These are phyloP conservation scores for Talaromyces stipitatus DNA, from an alignment of 495 filamentous ascomycete species.

Conservation along the genomic window DNA sequence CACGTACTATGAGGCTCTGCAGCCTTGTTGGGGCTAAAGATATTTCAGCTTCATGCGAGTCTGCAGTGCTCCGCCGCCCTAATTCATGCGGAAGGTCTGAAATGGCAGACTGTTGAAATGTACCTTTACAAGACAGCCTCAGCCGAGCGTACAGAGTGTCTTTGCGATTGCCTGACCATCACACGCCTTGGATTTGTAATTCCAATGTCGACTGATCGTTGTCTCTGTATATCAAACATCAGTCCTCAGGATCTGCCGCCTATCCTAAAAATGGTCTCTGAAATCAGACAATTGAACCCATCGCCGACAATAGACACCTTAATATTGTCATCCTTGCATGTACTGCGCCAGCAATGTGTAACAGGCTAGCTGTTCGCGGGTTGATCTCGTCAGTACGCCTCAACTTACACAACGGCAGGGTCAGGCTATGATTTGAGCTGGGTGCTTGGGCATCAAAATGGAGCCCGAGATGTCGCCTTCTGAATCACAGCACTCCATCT, in stretches of 20 bases:
- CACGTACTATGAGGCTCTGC: background rate
- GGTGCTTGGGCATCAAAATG: background rate
- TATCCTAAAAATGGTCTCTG: background rate
- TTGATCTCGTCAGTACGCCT: background rate
- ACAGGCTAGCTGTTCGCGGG: background rate
- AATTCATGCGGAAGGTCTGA: background rate
- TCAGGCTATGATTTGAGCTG: background rate
- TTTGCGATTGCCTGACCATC: background rate
- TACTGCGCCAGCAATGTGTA: background rate
- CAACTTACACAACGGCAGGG: background rate
- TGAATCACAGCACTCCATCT: background rate
- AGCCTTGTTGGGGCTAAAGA: background rate
- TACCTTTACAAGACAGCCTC: background rate
- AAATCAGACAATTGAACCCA: background rate
- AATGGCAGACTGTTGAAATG: background rate
- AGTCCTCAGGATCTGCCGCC: background rate
- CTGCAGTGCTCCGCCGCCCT: background rate
- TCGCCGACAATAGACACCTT: background rate
- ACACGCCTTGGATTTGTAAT: background rate
- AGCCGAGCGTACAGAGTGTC: background rate
- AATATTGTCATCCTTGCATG: background rate
- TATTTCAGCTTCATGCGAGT: background rate
- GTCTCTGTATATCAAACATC: background rate
- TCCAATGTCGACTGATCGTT: background rate
- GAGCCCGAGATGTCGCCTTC: background rate